Evolutionary conservation across 2,329 filamentous ascomycete species (phyloP), one percentile per base, ranked within the genome.

Genomic region (Aspergillus hortae): DNA sequence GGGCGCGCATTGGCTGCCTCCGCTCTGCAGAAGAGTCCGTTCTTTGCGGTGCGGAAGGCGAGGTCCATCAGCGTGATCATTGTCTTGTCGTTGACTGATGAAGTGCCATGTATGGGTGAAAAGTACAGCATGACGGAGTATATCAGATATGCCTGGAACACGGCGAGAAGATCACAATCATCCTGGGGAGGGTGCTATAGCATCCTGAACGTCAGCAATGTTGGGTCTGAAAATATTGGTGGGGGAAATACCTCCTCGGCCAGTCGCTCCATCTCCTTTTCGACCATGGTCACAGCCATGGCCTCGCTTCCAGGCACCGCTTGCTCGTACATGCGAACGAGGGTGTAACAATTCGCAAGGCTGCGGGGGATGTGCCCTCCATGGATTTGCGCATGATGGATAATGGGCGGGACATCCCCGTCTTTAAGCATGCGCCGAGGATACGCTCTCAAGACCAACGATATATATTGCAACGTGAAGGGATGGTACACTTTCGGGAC

Each of bases 81-180:
- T 3, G 70, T 67, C 11, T 74, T 68, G 11, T 75, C 73, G 4
- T 75, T 62, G 32, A 74, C 69, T 0, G 68, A 56, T 10, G 56
- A 50, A 0, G 58, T 44, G n/a, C 57, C 56, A 9, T 61, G 57
- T 0, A 56, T 56, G 1, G 70, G 56, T 0, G 62, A 61, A 48
- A 80, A 80, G 57, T 78, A 80, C 2, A 79, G 45, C 2, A 77
- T 67, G 61, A 83, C 73, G 2, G 72, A 62, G 53, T 81, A 81
- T n/a, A 82, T 70, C 2, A 83, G 64, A 58, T 80, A 81, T 0
- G 79, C 76, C 55, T 83, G 80, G 36, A 81, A 80, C 1, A 74
- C 66, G 0, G 72, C 70, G 0, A 83, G 70, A 0, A 72, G 62
- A 5, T 64, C 58, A 25, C 65, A 56, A 15, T 67, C 58, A 42